Conservation (phyloP, 2,329 filamentous ascomycete genomes). For the Cladosporium austrohemisphaericum region DNA sequence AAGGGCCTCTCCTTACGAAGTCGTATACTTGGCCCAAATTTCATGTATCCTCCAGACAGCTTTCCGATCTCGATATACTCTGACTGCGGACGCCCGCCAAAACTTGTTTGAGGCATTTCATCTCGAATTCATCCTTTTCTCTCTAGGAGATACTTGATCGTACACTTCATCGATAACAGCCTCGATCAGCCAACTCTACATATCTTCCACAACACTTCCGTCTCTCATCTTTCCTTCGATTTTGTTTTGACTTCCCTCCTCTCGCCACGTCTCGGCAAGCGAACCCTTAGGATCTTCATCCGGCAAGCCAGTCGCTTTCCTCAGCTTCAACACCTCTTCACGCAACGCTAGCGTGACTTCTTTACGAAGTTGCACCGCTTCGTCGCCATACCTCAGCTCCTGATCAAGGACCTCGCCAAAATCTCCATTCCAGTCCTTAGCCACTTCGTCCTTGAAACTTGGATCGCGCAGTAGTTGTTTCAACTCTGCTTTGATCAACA, state of each 20-base stretch:
- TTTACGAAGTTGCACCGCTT: constrained; percentile 71
- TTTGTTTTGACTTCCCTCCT: constrained; percentile 49
- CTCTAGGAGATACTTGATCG: no score
- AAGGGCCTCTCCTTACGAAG: no score
- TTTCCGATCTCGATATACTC: no score
- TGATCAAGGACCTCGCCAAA: constrained; percentile 64
- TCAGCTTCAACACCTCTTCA: constrained; percentile 74
- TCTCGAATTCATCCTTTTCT: no score
- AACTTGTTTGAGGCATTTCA: no score
- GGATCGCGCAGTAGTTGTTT: constrained; percentile 34
- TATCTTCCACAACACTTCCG: constrained; percentile 58
- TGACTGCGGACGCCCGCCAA: no score
- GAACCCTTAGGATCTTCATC: constrained; percentile 77
- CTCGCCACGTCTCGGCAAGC: constrained; percentile 75
- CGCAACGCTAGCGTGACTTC: constrained; percentile 77
- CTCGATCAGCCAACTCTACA: no score
- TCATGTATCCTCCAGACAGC: no score
- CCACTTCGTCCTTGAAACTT: neutral
- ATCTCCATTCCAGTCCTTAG: constrained; percentile 13
- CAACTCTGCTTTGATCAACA: constrained; percentile 53
- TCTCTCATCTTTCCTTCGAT: constrained; percentile 58
- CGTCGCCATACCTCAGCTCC: constrained; percentile 62
- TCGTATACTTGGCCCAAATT: no score
- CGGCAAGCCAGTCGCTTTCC: constrained; percentile 66
- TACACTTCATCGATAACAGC: no score